Evolutionary conservation across 2,329 filamentous ascomycete genomes (phyloP), one percentile per base, ranked within the genome.

Genomic region (Ceratocystis variospora): DNA sequence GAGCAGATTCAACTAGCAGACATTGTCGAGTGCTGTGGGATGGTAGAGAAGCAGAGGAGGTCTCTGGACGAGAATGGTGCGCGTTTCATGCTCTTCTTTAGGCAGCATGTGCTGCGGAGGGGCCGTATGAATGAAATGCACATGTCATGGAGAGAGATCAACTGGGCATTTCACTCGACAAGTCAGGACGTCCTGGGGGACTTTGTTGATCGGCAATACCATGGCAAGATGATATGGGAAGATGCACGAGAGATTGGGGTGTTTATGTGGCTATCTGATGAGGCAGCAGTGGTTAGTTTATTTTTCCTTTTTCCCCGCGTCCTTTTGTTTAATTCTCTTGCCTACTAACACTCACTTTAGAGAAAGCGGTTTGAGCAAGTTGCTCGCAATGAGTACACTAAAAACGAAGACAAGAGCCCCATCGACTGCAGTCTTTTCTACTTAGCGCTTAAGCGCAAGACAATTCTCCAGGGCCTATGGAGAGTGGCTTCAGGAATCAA

Each of bases 401-500:
- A 89, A 70, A 86, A 85, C 25, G 90, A 96, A 41, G 83, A 88
- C 67, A 94, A 91, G 74, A 93, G 96, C 71, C 94, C 94, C 0
- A 84, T 96, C 7, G 88, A 96, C 72, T 97, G 94, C 76, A 90
- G 87, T 70, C 78, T 99, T 7, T 96, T 88, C 76, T 99, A 97
- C 74, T 80, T 99, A 19, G 93, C 95, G 0, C 80, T 99, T 12
- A 84, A 82, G 70, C 97, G 96, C 78, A 99, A 99, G 75, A 82
- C 88, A 1, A 88, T 97, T 0, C 82, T 99, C 0, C 84, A 96
- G 70, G 92, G 91, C 0, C 79, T 99, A 0, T 99, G 94, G 94
- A 85, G 95, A 19, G 96, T 97, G 83, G 92, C 94, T 5, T 85
- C 80, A 50, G 94, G 94, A 87, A 88, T 95, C 71, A 84, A 82